Evolutionary conservation across 148 eudicot genomes (phyloP).

Genomic region (Bassia scoparia): DNA sequence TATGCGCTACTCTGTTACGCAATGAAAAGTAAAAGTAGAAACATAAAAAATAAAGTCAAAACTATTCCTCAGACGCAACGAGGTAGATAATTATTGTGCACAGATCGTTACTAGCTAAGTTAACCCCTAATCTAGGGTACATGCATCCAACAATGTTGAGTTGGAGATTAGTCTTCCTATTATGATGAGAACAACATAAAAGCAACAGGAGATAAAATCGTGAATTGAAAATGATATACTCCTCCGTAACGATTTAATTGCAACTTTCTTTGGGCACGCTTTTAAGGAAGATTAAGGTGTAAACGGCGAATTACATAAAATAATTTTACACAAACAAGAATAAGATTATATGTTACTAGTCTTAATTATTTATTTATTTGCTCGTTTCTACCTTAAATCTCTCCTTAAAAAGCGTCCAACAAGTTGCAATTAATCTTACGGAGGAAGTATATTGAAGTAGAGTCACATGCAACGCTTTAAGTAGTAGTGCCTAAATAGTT

Average conservation of each 20-base stretch:
- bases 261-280: no score
- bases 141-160: neutral
- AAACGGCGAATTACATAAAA: no score
- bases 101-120: neutral
- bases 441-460: neutral
- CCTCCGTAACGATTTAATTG: no score
- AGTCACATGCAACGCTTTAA: conserved; percentile 10
- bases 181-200: neutral
- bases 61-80: neutral
- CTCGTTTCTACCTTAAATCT: no score
- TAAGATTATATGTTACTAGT: no score
- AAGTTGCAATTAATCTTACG: no score
- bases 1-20: neutral
- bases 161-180: neutral
- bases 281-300: no score
- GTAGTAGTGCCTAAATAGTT: neutral
- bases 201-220: no score
- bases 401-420: no score
- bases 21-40: neutral
- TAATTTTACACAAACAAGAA: no score
- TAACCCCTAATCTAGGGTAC: neutral
- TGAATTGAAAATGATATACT: no score
- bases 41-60: neutral
- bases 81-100: neutral
- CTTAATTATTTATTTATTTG: no score